Conservation (phyloP, 441 rosid species). For the Raphanus hybrid region DNA sequence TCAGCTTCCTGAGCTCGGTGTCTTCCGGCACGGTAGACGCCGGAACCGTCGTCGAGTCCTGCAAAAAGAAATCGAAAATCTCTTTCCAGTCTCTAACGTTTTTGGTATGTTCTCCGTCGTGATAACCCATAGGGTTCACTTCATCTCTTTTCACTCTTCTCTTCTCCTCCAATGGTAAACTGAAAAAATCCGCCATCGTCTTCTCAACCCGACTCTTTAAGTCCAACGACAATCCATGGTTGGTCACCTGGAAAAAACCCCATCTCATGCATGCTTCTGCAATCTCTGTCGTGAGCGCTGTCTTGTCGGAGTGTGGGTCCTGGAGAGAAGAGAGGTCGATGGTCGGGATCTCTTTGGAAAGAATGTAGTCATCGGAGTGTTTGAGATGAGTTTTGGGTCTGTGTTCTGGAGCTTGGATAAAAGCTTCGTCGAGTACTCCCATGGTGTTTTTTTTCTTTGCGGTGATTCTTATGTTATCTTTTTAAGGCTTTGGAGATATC, state of each 20-base stretch:
- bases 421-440: conserved; percentile 64
- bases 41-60: conserved; percentile 51
- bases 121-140: conserved; percentile 54
- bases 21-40: conserved; percentile 56
- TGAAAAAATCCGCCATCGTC: conserved; percentile 51
- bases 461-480: neutral
- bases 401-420: conserved; percentile 61
- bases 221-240: conserved; percentile 64
- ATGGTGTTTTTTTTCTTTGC: conserved; percentile 31
- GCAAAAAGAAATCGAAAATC: conserved; percentile 56
- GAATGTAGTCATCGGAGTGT: conserved; percentile 11
- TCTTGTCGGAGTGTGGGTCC: conserved; percentile 8
- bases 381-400: conserved; percentile 48
- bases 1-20: conserved; percentile 41
- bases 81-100: conserved; percentile 91
- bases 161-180: conserved; percentile 58
- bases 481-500: conserved; percentile 26
- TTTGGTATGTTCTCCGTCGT: conserved; percentile 72
- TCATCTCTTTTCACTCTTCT: conserved; percentile 56
- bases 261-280: conserved; percentile 66
- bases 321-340: conserved; percentile 58
- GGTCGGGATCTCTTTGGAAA: conserved; percentile 60
- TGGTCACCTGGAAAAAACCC: conserved; percentile 74
- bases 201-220: conserved; percentile 42
- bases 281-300: conserved; percentile 43